Evolutionary conservation across 805 yeast species (phyloP), one percentile per base, ranked within the genome.

Genomic region (Candida mattraensis): DNA sequence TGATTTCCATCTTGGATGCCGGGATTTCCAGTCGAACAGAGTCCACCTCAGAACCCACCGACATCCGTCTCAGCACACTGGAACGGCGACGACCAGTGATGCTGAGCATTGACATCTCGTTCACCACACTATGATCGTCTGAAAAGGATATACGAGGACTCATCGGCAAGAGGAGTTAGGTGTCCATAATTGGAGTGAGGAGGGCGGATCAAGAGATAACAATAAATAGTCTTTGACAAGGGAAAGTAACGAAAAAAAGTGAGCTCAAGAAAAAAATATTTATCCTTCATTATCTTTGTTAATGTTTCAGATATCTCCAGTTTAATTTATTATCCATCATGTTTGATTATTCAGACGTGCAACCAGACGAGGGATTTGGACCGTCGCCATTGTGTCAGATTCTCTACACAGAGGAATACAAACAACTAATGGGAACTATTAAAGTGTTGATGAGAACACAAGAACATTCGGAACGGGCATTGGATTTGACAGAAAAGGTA

Each of bases 371-470:
- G 10, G 25, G 45, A 3, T 20, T 35, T 1, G 35, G 35, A 3
- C 40, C 45, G n/a, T 44, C 53, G 0, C 47, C 46, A 1, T 33
- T 83, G 18, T 78, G 89, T 43, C 77, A 71, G 35, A 83, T 84
- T 19, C 53, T 82, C 51, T 93, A 93, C 62, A 69, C 80, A 4
- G 83, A 78, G 5, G 88, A 84, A 38, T 91, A 84, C 63, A 69
- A 67, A 42, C 45, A 56, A n/a, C 66, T 75, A 2, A 74, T 85
- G 72, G 84, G 83, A 1, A 57, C 72, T 4, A 60, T 85, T 7
- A 63, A 87, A 16, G 79, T 83, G 0, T 56, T 87, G 13, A 68
- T 85, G 70, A 61, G 64, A 8, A 46, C 56, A 12, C 64, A 76
- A 18, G 97, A 87, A 54, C 67, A 71, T 47, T 73, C 87, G 1